Base-by-base conservation (phyloP, 495 filamentous ascomycete species). In the Neurospora tetraspora region DNA sequence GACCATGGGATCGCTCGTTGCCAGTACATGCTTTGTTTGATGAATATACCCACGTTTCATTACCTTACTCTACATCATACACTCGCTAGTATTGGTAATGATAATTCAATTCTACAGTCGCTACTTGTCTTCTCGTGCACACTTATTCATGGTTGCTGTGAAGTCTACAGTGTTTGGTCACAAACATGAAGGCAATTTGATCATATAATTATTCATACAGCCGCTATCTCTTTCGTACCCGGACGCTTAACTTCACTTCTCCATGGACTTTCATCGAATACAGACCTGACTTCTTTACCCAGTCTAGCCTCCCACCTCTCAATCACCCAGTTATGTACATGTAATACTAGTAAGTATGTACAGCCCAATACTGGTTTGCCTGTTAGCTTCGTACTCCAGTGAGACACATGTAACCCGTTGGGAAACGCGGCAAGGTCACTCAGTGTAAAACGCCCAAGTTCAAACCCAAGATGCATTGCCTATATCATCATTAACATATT, bases 121-220 rank as follows among this genome's bases (percentile, higher is more conserved):
- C 11, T 23, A 14, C 34, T 0, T 14, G 45, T 53, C 11, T 0
- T 1, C 3, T 53, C 0, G 11, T 59, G 9, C 2, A 59, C 0
- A 23, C 11, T 27, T 59, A 10, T 11, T 53, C n/a, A 12, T 5
- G 11, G 2, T 4, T 0, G n/a, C 9, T 12, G 4, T 5, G n/a
- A n/a, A n/a, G 47, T 59, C 5, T 59, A 5, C 20, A 2, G 20
- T 27, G 6, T 1, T 59, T 59, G 10, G 3, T 27, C 11, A 53
- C 5, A 11, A 6, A 1, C n/a, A n/a, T n/a, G 18, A 43, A n/a
- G 8, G 1, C 0, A 45, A 20, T n/a, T 3, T 43, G 20, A 47
- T 4, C 0, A 0, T 2, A 11, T 0, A 11, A 10, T 1, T 4
- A 5, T 10, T 3, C n/a, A 47, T 12, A n/a, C n/a, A n/a, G n/a